A percentile compares a stretch with the other conserved stretches of the same genome.
Evolutionary conservation across 106 monocot genomes (phyloP).

Genomic region (Allium sativum): DNA sequence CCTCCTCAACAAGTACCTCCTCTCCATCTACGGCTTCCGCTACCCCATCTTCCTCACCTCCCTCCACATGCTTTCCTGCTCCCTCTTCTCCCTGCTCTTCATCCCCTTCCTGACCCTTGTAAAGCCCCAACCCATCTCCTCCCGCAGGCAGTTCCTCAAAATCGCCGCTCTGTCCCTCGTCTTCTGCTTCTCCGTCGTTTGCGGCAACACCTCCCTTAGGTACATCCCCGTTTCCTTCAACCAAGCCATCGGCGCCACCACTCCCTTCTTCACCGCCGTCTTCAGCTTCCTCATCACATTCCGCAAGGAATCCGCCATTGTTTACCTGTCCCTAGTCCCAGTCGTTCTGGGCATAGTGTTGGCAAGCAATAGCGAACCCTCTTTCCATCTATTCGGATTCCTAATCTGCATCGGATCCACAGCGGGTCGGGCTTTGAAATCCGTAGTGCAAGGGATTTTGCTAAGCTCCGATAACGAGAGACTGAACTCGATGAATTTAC

Average conservation of each 20-base stretch:
- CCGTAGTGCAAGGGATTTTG: slow-evolving; percentile 30
- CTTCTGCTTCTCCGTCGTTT: slow-evolving; percentile 45
- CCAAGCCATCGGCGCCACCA: slow-evolving; percentile 49
- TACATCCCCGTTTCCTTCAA: slow-evolving; percentile 46
- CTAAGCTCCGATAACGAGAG: slow-evolving; percentile 27
- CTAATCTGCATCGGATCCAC: slow-evolving; percentile 30
- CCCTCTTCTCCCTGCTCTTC: slow-evolving; percentile 21
- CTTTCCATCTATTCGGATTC: slow-evolving; percentile 31
- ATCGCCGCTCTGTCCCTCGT: slow-evolving; percentile 32
- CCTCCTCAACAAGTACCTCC: slow-evolving; percentile 45
- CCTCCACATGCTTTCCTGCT: slow-evolving; percentile 46
- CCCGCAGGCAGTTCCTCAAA: slow-evolving; percentile 31
- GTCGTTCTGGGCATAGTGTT: slow-evolving; percentile 42
- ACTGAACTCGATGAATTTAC: slow-evolving; percentile 38
- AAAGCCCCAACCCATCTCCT: slow-evolving; percentile 30
- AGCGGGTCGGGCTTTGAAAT: slow-evolving; percentile 29
- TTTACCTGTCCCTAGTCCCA: slow-evolving; percentile 33
- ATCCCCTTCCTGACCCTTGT: slow-evolving; percentile 31
- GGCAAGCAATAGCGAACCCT: slow-evolving; percentile 34
- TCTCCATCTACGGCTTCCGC: slow-evolving; percentile 36
- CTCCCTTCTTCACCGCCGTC: slow-evolving; percentile 49
- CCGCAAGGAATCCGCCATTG: slow-evolving; percentile 24
- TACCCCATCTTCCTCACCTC: slow-evolving; percentile 50
- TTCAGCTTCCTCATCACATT: slow-evolving; percentile 33
- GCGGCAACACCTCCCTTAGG: slow-evolving; percentile 43